Evolutionary conservation across 2,329 filamentous ascomycete genomes (phyloP).

Genomic region (Mycocentrospora acerina): DNA sequence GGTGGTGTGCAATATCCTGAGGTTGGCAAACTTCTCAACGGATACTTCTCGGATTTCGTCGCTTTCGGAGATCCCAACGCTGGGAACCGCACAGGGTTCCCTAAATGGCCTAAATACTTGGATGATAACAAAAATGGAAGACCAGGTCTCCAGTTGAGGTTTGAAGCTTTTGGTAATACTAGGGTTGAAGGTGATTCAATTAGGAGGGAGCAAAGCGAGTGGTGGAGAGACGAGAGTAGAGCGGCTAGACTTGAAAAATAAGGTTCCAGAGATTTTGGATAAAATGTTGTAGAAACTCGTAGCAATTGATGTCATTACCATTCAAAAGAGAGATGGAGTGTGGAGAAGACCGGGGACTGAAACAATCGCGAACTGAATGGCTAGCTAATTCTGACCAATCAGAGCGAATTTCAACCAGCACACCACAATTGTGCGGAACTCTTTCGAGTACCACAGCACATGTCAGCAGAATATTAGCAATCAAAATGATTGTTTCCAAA

Average conservation of each 20-base stretch:
- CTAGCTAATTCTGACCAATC: too few species aligned
- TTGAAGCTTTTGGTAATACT: constrained; percentile 27
- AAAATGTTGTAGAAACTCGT: not conserved
- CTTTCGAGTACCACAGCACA: too few species aligned
- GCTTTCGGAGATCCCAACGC: constrained; percentile 43
- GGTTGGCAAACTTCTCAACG: constrained; percentile 42
- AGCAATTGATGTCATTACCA: too few species aligned
- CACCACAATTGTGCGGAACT: too few species aligned
- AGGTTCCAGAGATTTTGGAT: not conserved
- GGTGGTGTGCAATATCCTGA: constrained; percentile 39
- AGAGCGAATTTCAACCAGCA: too few species aligned
- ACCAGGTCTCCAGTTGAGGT: constrained; percentile 20
- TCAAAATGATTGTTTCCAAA: too few species aligned
- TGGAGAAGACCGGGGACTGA: too few species aligned
- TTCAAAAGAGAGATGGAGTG: too few species aligned
- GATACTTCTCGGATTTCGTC: constrained; percentile 46
- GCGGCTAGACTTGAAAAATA: constrained; percentile 28
- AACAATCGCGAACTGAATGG: too few species aligned
- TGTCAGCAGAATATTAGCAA: too few species aligned
- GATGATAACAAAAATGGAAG: constrained; percentile 8
- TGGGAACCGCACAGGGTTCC: constrained; percentile 19
- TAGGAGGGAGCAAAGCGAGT: constrained; percentile 27
- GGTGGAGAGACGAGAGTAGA: constrained; percentile 26
- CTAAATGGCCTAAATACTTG: constrained; percentile 45
- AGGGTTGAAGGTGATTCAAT: constrained; percentile 28